phyloP scores from a whole-genome alignment of 1,284 basidiomycete genomes.

The Phellinidium pouzarii region DNA sequence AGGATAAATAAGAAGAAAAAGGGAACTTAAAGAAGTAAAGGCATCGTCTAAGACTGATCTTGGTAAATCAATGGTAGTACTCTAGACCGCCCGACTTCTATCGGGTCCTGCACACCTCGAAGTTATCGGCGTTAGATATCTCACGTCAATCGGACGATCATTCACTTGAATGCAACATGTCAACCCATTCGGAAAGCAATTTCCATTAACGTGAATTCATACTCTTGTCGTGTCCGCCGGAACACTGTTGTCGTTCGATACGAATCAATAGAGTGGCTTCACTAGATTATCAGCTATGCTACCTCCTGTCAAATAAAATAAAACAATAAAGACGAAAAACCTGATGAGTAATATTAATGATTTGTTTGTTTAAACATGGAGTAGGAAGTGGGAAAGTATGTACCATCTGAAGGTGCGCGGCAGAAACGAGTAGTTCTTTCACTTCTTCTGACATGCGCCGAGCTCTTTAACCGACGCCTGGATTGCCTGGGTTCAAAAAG shows the following conservation, averaged over 20 bases:
- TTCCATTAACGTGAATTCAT: not conserved
- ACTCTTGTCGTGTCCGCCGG: not conserved
- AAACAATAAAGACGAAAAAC: too few species aligned
- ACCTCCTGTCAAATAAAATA: too few species aligned
- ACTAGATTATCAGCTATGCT: too few species aligned
- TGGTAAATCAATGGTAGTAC: not conserved
- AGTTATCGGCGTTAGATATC: not conserved
- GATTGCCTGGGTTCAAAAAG: not conserved
- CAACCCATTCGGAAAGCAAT: not conserved
- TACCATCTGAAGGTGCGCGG: not conserved
- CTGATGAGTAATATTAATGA: too few species aligned
- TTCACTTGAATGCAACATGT: not conserved
- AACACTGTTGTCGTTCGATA: not conserved
- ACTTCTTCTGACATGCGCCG: not conserved
- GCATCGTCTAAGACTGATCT: not conserved
- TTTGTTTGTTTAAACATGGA: too few species aligned
- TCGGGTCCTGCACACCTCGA: not conserved
- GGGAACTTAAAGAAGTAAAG: not conserved
- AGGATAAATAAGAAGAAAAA: not conserved
- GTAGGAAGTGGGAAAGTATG: not conserved
- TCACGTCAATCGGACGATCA: slow-evolving; percentile 1
- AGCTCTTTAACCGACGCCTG: not conserved
- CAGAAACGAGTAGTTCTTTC: not conserved
- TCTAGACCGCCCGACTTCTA: not conserved
- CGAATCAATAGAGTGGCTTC: not conserved